Conservation (phyloP, 2,329 filamentous ascomycete species). For the Canariomyces notabilis region DNA sequence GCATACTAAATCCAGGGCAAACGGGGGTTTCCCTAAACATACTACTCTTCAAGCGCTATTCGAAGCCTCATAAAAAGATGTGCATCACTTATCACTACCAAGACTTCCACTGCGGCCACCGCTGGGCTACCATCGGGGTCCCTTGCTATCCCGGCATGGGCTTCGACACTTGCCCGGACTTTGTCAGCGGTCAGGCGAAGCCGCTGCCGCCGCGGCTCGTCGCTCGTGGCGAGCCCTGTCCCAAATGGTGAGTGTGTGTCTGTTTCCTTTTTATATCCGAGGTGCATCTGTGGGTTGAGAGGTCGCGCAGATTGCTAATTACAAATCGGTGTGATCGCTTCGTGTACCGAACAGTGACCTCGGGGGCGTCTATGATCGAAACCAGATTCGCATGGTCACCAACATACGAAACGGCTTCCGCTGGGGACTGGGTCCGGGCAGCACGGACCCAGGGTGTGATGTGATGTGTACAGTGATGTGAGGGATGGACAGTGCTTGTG, state of each 20-base stretch:
- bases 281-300: too few relatives aligned
- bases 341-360: slow-evolving; percentile 23
- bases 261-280: not conserved
- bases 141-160: slow-evolving; percentile 47
- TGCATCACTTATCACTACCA: slow-evolving; percentile 45
- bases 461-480: slow-evolving; percentile 33
- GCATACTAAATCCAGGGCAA: too few relatives aligned
- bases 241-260: slow-evolving; percentile 30
- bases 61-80: slow-evolving; percentile 40
- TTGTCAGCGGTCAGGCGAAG: slow-evolving; percentile 34
- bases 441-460: slow-evolving; percentile 35
- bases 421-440: slow-evolving; percentile 43
- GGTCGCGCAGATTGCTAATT: not conserved
- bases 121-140: slow-evolving; percentile 44
- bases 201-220: slow-evolving; percentile 30
- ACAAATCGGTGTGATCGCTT: not conserved
- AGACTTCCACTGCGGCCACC: slow-evolving; percentile 46
- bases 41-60: too few relatives aligned
- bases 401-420: slow-evolving; percentile 41
- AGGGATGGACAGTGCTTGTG: slow-evolving; percentile 14
- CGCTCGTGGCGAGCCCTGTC: slow-evolving; percentile 38
- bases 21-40: too few relatives aligned
- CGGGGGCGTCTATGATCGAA: slow-evolving; percentile 42
- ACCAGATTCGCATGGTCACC: slow-evolving; percentile 43
- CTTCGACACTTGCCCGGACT: slow-evolving; percentile 44